phyloP scores from a whole-genome alignment of 108 stramenopile species.

The Halocafeteria seosinensis region DNA sequence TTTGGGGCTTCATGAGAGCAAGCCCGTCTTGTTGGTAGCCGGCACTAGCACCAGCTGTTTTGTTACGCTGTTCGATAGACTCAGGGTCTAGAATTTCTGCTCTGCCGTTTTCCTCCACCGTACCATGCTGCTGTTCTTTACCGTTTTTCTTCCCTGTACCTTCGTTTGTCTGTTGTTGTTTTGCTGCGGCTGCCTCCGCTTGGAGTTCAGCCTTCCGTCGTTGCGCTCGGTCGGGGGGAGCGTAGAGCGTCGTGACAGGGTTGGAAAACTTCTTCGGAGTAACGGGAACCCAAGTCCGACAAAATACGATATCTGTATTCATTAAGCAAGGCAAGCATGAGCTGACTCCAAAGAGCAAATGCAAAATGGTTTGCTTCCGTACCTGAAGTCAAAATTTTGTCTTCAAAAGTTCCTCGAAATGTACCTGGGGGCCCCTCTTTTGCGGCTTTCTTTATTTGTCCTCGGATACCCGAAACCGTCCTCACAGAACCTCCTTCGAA shows the following conservation, averaged over 20 bases:
- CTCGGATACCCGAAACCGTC: slow-evolving; percentile 88
- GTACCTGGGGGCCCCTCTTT: slow-evolving; percentile 61
- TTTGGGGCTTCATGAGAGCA: slow-evolving; percentile 72
- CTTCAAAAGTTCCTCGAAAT: slow-evolving; percentile 95
- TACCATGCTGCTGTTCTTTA: slow-evolving; percentile 20
- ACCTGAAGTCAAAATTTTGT: slow-evolving; percentile 65
- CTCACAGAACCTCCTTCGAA: slow-evolving; percentile 79
- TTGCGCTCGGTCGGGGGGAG: background rate
- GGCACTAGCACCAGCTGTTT: background rate
- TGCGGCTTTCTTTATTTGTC: slow-evolving; percentile 76
- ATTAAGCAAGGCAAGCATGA: too few relatives aligned
- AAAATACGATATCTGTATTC: slow-evolving; percentile 93
- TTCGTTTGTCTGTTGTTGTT: background rate
- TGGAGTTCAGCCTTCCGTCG: background rate
- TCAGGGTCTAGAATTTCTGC: too few relatives aligned
- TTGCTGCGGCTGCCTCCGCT: background rate
- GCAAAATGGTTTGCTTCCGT: too few relatives aligned
- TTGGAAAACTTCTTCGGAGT: slow-evolving; percentile 77
- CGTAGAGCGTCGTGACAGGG: slow-evolving; percentile 70
- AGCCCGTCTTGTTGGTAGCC: slow-evolving; percentile 25
- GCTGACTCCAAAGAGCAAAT: too few relatives aligned
- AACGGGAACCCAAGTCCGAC: slow-evolving; percentile 92
- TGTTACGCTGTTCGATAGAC: too few relatives aligned
- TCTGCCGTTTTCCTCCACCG: background rate
- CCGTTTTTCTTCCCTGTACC: background rate